Evolutionary conservation across 257 asterid species (phyloP).

Genomic region (Rehmannia glutinosa): DNA sequence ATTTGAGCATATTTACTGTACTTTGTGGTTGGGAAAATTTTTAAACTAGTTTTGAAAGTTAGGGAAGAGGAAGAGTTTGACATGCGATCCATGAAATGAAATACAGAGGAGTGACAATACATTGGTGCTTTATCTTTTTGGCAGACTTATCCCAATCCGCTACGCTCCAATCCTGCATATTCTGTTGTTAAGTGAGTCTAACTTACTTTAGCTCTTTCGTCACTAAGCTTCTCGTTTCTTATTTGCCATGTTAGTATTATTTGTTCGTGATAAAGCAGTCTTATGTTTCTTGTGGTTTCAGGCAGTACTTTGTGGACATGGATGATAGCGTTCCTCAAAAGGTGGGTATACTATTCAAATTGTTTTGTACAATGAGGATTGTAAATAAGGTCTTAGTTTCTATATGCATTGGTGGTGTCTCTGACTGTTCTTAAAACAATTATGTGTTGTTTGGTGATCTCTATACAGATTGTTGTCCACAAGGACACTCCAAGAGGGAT

Average conservation of each 20-base stretch:
- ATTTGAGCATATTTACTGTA: background rate
- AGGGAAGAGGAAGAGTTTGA: background rate
- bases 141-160: conserved; percentile 54
- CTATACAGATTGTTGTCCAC: conserved; percentile 45
- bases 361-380: background rate
- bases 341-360: conserved; percentile 25
- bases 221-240: background rate
- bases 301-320: conserved; percentile 52
- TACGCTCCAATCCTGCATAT: conserved; percentile 48
- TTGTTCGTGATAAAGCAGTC: background rate
- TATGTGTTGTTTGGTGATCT: conserved; percentile 12
- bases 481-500: conserved; percentile 45
- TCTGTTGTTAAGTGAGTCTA: conserved; percentile 52
- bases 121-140: conserved; percentile 14
- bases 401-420: background rate
- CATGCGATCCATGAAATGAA: background rate
- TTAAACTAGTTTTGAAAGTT: background rate
- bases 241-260: conserved; percentile 3
- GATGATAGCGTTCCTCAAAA: conserved; percentile 54
- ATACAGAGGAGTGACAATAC: background rate
- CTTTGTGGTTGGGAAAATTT: background rate
- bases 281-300: conserved; percentile 22
- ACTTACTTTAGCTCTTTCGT: background rate
- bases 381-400: background rate
- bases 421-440: background rate